Evolutionary conservation across 2,329 filamentous ascomycete genomes (phyloP).

Genomic region (Sarocladiaceae sp.): DNA sequence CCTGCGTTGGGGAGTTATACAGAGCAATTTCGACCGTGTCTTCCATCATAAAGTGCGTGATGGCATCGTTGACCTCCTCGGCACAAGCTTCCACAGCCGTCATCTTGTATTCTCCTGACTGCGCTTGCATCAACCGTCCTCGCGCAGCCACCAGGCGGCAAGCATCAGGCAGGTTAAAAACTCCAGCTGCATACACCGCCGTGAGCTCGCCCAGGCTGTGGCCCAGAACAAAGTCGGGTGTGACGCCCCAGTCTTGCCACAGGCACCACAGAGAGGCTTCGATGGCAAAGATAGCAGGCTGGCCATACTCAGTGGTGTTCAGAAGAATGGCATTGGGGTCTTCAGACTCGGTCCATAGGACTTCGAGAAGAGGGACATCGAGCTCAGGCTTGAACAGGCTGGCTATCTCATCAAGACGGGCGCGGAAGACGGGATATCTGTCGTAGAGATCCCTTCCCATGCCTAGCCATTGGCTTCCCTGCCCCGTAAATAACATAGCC

Average conservation of each 20-base stretch:
- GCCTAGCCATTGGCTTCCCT: constrained; percentile 24
- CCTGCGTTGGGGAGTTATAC: constrained; percentile 68
- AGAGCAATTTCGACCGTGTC: constrained; percentile 51
- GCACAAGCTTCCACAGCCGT: constrained; percentile 27
- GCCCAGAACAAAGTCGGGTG: constrained; percentile 21
- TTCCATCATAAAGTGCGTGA: constrained; percentile 16
- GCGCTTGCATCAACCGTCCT: constrained; percentile 37
- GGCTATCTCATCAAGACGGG: constrained; percentile 17
- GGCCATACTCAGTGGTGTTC: constrained; percentile 23
- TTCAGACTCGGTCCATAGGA: constrained; percentile 23
- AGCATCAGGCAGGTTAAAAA: constrained; percentile 24
- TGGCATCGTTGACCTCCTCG: constrained; percentile 31
- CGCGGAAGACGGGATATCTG: constrained; percentile 19
- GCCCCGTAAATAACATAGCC: constrained; percentile 29
- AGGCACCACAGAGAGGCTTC: constrained; percentile 24
- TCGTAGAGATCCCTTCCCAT: constrained; percentile 25
- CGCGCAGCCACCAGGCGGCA: constrained; percentile 24
- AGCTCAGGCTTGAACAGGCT: constrained; percentile 16
- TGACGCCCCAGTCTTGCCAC: constrained; percentile 24
- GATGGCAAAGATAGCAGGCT: constrained; percentile 26
- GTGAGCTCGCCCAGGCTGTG: constrained; percentile 20
- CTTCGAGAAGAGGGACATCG: constrained; percentile 17
- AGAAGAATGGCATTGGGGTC: constrained; percentile 18
- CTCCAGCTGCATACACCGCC: constrained; percentile 24
- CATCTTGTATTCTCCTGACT: constrained; percentile 28